Evolutionary conservation across 805 yeast genomes (phyloP).

Genomic region (Huiozyma naganishii): DNA sequence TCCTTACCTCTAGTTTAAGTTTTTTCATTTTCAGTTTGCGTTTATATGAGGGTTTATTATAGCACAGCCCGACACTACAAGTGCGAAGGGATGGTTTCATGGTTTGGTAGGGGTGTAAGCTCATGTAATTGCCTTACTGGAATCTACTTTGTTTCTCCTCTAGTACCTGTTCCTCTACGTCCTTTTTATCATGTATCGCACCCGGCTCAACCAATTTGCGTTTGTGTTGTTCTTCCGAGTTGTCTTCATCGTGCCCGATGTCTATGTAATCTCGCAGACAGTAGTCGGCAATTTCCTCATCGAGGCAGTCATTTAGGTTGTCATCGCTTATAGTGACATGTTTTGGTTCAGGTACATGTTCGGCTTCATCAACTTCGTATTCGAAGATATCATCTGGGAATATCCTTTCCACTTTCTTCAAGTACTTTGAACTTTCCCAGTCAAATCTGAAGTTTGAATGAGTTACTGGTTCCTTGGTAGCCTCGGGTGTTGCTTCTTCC

Average conservation of each 20-base stretch:
- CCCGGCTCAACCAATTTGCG: neutral
- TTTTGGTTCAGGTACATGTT: neutral
- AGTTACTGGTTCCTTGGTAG: neutral
- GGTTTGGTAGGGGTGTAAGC: too few species aligned
- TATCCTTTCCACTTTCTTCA: constrained; percentile 11
- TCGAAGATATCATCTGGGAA: constrained; percentile 11
- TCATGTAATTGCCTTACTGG: too few species aligned
- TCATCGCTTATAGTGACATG: too few species aligned
- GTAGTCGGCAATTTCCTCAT: neutral
- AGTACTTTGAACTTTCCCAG: constrained; percentile 16
- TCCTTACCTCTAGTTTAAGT: too few species aligned
- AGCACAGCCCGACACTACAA: too few species aligned
- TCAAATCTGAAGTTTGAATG: constrained; percentile 9
- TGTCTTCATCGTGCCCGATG: constrained; percentile 1
- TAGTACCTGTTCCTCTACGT: too few species aligned
- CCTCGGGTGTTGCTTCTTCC: neutral
- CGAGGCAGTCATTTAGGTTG: neutral
- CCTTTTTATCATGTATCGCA: too few species aligned
- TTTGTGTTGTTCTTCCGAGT: neutral
- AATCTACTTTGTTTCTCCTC: too few species aligned
- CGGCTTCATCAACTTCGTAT: constrained; percentile 24
- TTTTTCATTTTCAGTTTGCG: too few species aligned
- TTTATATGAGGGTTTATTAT: too few species aligned
- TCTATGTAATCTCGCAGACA: constrained; percentile 3
- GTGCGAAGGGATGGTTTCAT: neutral